Conservation (phyloP, 2,329 filamentous ascomycete species). For the Pestalotiopsis sp. region DNA sequence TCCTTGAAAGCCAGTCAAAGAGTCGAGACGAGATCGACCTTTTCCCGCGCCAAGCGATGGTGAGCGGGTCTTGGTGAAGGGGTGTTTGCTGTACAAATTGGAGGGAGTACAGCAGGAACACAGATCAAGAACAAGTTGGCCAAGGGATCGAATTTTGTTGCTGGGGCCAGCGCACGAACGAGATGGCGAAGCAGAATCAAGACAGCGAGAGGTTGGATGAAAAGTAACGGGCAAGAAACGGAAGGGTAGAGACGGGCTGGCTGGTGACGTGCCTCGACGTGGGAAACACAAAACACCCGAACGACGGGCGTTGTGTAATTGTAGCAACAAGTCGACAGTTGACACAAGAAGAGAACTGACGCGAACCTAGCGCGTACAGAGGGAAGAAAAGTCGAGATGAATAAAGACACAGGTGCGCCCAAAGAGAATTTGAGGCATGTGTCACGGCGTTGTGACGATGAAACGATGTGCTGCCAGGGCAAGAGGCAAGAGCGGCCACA, state of each 20-base stretch:
- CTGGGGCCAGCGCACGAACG: background rate
- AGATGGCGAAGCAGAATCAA: background rate
- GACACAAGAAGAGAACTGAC: background rate
- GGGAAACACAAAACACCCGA: conserved; percentile 2
- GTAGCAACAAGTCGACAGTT: background rate
- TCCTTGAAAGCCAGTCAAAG: background rate
- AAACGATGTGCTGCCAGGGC: background rate
- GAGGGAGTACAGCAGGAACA: background rate
- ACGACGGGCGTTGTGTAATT: background rate
- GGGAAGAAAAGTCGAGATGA: background rate
- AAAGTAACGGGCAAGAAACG: background rate
- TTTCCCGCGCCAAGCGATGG: background rate
- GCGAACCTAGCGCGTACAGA: background rate
- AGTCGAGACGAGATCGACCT: background rate
- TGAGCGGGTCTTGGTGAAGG: background rate
- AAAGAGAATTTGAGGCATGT: background rate
- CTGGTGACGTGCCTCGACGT: background rate
- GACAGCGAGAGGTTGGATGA: background rate
- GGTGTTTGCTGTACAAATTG: background rate
- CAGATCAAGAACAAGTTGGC: background rate
- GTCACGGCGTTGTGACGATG: background rate
- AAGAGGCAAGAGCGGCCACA: background rate
- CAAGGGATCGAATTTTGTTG: background rate
- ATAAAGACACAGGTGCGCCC: background rate
- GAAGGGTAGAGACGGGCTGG: background rate